phyloP scores from a whole-genome alignment of 202 grass and related monocot genomes.

The Sporobolus alterniflorus region DNA sequence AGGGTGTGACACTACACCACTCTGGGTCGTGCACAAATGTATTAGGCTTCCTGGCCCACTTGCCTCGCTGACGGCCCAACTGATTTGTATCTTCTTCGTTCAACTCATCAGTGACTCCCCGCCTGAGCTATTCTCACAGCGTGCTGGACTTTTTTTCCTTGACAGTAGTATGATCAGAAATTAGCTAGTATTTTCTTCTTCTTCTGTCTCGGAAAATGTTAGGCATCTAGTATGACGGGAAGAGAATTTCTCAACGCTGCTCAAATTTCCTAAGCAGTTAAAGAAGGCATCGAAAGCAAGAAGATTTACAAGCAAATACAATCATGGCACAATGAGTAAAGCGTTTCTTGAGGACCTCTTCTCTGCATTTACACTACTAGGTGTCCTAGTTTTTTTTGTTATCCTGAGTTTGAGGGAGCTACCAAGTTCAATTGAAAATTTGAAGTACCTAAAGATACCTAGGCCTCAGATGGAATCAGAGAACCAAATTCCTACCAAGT shows the following conservation, averaged over 20 bases:
- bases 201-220: too few species aligned
- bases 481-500: constrained; percentile 15
- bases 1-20: too few species aligned
- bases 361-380: background rate
- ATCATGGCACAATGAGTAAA: background rate
- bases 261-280: constrained; percentile 1
- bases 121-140: too few species aligned
- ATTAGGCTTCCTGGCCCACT: too few species aligned
- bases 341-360: constrained; percentile 28
- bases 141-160: too few species aligned
- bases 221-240: background rate
- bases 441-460: constrained; percentile 31
- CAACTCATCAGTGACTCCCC: too few species aligned
- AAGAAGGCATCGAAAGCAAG: background rate
- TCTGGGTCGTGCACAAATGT: too few species aligned
- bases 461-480: background rate
- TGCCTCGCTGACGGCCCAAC: too few species aligned
- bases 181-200: too few species aligned
- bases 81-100: too few species aligned
- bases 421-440: constrained; percentile 16
- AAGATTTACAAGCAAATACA: background rate
- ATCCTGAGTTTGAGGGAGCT: constrained; percentile 4
- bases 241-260: background rate
- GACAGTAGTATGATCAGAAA: too few species aligned
- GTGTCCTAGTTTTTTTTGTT: background rate